phyloP scores from a whole-genome alignment of 2,329 filamentous ascomycete genomes.

The Neocatenulostroma microsporum region DNA sequence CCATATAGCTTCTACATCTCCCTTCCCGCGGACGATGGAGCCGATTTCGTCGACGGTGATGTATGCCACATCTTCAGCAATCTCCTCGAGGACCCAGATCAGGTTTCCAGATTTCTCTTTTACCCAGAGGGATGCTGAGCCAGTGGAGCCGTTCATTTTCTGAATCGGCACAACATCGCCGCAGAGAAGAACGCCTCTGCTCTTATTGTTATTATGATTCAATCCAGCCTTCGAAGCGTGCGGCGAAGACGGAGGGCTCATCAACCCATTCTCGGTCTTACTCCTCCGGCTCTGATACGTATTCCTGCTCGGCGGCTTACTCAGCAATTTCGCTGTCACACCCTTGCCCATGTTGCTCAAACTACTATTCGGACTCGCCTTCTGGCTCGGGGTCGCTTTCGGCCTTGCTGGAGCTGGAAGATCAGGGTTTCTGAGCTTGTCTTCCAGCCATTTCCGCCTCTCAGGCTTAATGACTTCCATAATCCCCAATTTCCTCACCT shows the following conservation, averaged over 20 bases:
- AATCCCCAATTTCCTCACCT: conserved; percentile 90
- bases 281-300: conserved; percentile 50
- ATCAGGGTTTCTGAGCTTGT: conserved; percentile 64
- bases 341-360: conserved; percentile 64
- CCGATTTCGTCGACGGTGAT: conserved; percentile 72
- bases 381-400: conserved; percentile 23
- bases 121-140: conserved; percentile 93
- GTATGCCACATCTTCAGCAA: conserved; percentile 82
- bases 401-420: conserved; percentile 21
- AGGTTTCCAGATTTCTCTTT: conserved; percentile 92
- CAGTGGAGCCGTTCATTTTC: conserved; percentile 85
- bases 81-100: conserved; percentile 98
- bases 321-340: conserved; percentile 80
- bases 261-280: conserved; percentile 55
- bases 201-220: conserved; percentile 66
- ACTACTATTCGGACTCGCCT: conserved; percentile 31
- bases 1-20: conserved; percentile 82
- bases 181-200: conserved; percentile 81
- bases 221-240: conserved; percentile 28
- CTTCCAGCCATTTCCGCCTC: conserved; percentile 78
- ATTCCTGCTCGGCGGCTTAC: conserved; percentile 62
- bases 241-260: too few species aligned
- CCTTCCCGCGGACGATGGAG: conserved; percentile 59
- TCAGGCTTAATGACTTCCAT: conserved; percentile 90
- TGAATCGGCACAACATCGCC: conserved; percentile 98